These are phyloP conservation scores for Coemansia sp. DNA, from an alignment of 192 early-diverging fungal species.

Conservation along the genomic window DNA sequence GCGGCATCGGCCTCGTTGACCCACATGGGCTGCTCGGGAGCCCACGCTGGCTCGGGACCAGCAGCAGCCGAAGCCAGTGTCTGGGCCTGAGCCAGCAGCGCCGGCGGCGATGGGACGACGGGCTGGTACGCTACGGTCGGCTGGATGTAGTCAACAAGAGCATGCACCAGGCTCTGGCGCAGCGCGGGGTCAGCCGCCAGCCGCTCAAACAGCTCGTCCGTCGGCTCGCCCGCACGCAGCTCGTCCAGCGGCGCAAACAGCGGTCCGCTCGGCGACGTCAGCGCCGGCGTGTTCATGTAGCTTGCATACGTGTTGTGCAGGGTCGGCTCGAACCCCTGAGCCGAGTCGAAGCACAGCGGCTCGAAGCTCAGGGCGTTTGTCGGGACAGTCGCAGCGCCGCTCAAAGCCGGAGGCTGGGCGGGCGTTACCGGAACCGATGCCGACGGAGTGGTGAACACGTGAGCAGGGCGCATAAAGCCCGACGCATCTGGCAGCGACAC, in stretches of 20 bases:
- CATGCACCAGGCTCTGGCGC: conserved; percentile 46
- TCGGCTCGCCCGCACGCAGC: conserved; percentile 17
- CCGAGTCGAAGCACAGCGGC: conserved; percentile 7
- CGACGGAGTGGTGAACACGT: conserved; percentile 27
- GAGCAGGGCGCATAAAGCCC: conserved; percentile 7
- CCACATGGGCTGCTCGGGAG: not conserved
- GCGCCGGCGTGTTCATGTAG: conserved; percentile 38
- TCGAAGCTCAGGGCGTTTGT: conserved; percentile 18
- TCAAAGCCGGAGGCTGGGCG: conserved; percentile 1
- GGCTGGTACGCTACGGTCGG: conserved; percentile 35
- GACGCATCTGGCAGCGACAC: conserved; percentile 20
- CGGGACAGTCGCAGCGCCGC: conserved; percentile 8
- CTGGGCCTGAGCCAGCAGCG: conserved; percentile 20
- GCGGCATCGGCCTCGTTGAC: conserved; percentile 20
- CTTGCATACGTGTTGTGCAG: conserved; percentile 39
- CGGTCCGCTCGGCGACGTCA: conserved; percentile 8
- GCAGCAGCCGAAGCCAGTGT: not conserved
- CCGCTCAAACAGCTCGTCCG: conserved; percentile 23
- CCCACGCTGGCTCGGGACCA: not conserved
- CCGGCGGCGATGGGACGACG: not conserved
- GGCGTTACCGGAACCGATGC: conserved; percentile 32
- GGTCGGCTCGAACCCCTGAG: conserved; percentile 14
- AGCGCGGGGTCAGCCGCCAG: conserved; percentile 30
- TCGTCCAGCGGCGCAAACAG: conserved; percentile 54
- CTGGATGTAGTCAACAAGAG: conserved; percentile 43